A percentile compares a stretch with the other conserved stretches of the same genome.
These are phyloP conservation scores for Mortierella claussenii DNA, from an alignment of 192 early-diverging fungal species.

Conservation along the genomic window DNA sequence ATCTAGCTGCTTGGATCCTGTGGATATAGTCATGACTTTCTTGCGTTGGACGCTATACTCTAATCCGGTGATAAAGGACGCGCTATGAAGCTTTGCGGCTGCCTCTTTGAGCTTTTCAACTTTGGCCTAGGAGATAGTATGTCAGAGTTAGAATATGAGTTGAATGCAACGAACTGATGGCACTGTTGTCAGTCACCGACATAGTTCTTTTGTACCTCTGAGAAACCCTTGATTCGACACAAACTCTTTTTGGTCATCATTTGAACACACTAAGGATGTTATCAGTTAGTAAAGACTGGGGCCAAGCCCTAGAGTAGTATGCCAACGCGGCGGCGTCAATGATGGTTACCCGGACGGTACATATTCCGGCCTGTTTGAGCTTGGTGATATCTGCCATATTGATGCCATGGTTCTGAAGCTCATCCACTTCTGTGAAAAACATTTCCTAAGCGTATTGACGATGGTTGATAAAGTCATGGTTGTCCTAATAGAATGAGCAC, in stretches of 20 bases:
- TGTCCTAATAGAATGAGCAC: no score
- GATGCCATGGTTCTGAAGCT: constrained; percentile 76
- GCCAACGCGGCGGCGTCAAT: background rate
- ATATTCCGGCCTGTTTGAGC: constrained; percentile 79
- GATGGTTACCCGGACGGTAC: constrained; percentile 71
- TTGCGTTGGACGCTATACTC: constrained; percentile 65
- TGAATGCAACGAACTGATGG: no score
- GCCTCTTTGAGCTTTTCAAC: constrained; percentile 91
- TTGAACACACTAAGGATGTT: constrained; percentile 67
- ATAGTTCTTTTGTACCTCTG: no score
- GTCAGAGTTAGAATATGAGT: no score
- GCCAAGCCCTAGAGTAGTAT: background rate
- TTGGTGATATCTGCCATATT: constrained; percentile 82
- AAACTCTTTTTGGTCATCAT: constrained; percentile 76
- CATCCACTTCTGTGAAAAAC: constrained; percentile 53
- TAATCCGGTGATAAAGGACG: constrained; percentile 76
- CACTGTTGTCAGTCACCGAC: no score
- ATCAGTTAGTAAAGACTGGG: background rate
- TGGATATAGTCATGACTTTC: constrained; percentile 74
- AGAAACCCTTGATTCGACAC: constrained; percentile 82
- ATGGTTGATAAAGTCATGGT: no score
- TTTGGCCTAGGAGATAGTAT: constrained; percentile 56
- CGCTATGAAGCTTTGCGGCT: constrained; percentile 68
- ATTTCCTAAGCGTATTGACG: no score
- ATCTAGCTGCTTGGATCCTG: constrained; percentile 84